Conservation (phyloP, 768 basidiomycete species). For the Phlebiopsis gigantea region DNA sequence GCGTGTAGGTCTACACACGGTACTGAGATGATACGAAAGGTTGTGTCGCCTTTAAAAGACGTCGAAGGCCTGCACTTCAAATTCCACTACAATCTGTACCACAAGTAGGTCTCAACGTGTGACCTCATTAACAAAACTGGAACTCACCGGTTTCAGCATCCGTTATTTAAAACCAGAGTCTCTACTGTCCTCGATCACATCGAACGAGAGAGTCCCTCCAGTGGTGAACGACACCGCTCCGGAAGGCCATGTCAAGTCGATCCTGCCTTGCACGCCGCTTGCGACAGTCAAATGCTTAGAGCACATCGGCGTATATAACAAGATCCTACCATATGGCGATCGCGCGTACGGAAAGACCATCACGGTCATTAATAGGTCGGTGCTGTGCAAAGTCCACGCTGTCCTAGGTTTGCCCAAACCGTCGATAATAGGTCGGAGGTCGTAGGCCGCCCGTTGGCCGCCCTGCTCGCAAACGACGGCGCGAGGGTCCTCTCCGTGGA, state of each 20-base stretch:
- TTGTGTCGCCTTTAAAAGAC: conserved; percentile 94
- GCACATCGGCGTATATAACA: conserved; percentile 89
- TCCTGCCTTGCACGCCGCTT: conserved; percentile 95
- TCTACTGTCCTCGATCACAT: conserved; percentile 43
- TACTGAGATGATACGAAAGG: conserved; percentile 34
- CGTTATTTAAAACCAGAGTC: conserved; percentile 85
- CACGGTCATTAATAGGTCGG: conserved; percentile 89
- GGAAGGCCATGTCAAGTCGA: conserved; percentile 86
- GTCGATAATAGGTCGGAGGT: conserved; percentile 73
- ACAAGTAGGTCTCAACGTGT: conserved; percentile 65
- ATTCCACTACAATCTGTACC: conserved; percentile 91
- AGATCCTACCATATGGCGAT: conserved; percentile 87
- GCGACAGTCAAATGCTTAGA: conserved; percentile 96
- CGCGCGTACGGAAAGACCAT: conserved; percentile 90
- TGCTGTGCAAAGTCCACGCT: background rate
- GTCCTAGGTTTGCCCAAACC: background rate
- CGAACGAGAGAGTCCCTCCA: conserved; percentile 24
- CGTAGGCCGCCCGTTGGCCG: conserved; percentile 94
- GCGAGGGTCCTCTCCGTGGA: conserved; percentile 94
- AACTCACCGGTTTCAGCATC: conserved; percentile 49
- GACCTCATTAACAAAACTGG: background rate
- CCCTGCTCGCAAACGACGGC: conserved; percentile 92
- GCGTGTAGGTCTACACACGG: background rate
- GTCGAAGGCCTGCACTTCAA: conserved; percentile 97
- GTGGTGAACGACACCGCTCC: conserved; percentile 60